Evolutionary conservation across 306 rosid species (phyloP), one percentile per base, ranked within the genome.

Genomic region (Acacia acuminata): DNA sequence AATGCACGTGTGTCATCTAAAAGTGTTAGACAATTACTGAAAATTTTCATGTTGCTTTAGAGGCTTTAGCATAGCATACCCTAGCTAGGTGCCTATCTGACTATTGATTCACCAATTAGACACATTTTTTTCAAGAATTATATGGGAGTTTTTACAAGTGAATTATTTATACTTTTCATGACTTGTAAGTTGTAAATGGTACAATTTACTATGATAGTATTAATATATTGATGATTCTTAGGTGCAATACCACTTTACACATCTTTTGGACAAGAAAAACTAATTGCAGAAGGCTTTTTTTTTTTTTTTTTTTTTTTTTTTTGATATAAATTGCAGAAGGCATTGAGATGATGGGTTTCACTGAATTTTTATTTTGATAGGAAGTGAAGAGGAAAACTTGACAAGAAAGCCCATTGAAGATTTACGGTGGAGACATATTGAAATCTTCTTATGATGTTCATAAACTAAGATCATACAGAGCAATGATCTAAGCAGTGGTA

Each of bases 401-500:
- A 27, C 70, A 14, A 10, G 61, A 43, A 78, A 17, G 60, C 45
- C 68, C 77, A 82, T 51, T 82, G 68, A 61, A 77, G 42, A 73
- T 67, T 78, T 53, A 65, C 79, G 45, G 32, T 79, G 78, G 77
- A 71, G 82, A 76, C 77, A 79, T 51, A 53, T 71, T 58, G 86
- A 55, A 76, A 66, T 76, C 73, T 81, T 47, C 65, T 83, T 5
- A 79, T 22, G 73, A 78, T 82, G 82, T 63, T 84, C 81, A 78
- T 81, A 81, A 85, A 75, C 79, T 53, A 79, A 40, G 82, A 65
- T 82, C 65, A 83, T 76, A 79, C 90, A 77, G 56, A 73, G 47
- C 75, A 88, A 80, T 77, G 73, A 68, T 60, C 45, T 45, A 53
- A 40, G 67, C 19, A 81, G 72, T 48, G 80, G 66, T 48, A 82